These are phyloP conservation scores for Elaeis guineensis DNA, from an alignment of 176 grass and related monocot species.

Conservation along the genomic window DNA sequence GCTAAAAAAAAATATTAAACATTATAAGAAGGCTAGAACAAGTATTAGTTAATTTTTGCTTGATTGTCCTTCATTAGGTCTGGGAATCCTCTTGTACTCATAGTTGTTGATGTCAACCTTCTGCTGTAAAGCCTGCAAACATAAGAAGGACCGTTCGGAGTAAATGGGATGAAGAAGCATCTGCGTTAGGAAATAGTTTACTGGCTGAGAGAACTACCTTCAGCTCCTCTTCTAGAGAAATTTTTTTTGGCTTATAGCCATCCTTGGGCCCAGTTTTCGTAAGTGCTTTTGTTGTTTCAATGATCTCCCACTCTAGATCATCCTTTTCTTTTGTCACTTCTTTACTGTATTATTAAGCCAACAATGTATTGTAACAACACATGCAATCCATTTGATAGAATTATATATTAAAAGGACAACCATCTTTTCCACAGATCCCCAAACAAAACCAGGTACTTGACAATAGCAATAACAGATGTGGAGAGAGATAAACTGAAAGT, in stretches of 20 bases:
- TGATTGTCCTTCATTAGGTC: conserved; percentile 48
- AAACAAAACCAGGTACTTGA: conserved; percentile 5
- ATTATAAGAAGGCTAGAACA: no score
- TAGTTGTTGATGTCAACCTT: conserved; percentile 90
- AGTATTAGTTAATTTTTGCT: neutral
- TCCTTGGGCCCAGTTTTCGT: conserved; percentile 61
- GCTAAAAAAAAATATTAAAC: no score
- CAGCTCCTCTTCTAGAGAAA: conserved; percentile 80
- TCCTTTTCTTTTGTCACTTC: conserved; percentile 93
- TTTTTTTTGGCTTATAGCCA: conserved; percentile 72
- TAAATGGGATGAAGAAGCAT: no score
- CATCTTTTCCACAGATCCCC: neutral
- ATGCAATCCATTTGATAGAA: neutral
- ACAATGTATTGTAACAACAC: no score
- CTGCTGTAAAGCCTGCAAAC: conserved; percentile 62
- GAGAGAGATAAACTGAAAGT: neutral
- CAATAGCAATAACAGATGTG: no score
- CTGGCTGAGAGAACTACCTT: conserved; percentile 32
- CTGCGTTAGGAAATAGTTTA: no score
- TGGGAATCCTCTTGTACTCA: conserved; percentile 68
- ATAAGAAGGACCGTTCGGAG: neutral
- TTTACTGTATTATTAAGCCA: conserved; percentile 37
- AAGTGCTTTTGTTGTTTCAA: conserved; percentile 71
- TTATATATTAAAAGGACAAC: neutral
- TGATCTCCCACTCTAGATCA: conserved; percentile 89